A percentile compares a stretch with the other conserved stretches of the same genome.
Evolutionary conservation across 208 protist genomes (phyloP).

Genomic region (Acanthamoeba triangularis): DNA sequence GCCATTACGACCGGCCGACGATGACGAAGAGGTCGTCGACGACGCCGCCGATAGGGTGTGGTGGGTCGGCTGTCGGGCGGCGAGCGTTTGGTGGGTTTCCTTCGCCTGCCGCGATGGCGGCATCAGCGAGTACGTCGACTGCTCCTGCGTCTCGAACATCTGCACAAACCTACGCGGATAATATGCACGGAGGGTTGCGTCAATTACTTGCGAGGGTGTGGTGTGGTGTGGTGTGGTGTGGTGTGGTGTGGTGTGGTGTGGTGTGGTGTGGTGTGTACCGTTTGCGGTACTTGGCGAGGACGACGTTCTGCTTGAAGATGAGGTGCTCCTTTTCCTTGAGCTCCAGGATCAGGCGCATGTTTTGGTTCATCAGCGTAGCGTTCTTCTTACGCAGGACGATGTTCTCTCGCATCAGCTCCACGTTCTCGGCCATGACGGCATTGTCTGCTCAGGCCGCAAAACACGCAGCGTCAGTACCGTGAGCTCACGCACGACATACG

Average conservation of each 20-base stretch:
- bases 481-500: too few relatives aligned
- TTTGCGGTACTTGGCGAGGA: constrained; percentile 47
- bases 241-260: neutral
- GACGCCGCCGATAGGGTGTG: neutral
- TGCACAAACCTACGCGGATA: neutral
- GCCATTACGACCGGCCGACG: neutral
- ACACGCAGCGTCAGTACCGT: too few relatives aligned
- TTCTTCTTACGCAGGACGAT: neutral
- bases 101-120: neutral
- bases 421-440: neutral
- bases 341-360: constrained; percentile 22
- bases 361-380: constrained; percentile 21
- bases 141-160: constrained; percentile 26
- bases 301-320: constrained; percentile 19
- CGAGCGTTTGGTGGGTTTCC: neutral
- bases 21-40: neutral
- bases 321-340: constrained; percentile 27
- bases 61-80: neutral
- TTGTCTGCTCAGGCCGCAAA: neutral
- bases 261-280: neutral
- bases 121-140: neutral
- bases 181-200: neutral
- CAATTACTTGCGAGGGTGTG: neutral
- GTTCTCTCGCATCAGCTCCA: constrained; percentile 53
- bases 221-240: neutral